Evolutionary conservation across 2,329 filamentous ascomycete genomes (phyloP).

Genomic region (Bipolaris zeicola): DNA sequence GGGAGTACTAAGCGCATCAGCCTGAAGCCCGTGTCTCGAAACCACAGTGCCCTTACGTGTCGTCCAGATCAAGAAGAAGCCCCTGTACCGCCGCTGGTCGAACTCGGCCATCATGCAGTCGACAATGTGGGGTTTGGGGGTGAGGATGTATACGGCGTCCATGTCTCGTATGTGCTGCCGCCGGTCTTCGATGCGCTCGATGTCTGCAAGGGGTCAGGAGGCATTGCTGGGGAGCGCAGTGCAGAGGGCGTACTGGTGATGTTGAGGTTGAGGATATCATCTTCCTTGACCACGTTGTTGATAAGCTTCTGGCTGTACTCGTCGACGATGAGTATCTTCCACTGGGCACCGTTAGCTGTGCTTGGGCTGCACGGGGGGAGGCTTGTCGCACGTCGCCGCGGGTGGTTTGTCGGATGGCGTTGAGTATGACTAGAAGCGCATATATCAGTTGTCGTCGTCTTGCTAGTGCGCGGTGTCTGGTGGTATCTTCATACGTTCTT

Average conservation of each 20-base stretch:
- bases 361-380: slow-evolving; percentile 13
- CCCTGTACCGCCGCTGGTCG: slow-evolving; percentile 80
- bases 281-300: slow-evolving; percentile 89
- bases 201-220: slow-evolving; percentile 65
- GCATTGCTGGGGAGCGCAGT: neutral
- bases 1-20: slow-evolving; percentile 62
- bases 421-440: slow-evolving; percentile 66
- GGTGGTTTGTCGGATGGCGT: slow-evolving; percentile 77
- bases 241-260: slow-evolving; percentile 75
- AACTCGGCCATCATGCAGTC: slow-evolving; percentile 95
- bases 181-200: slow-evolving; percentile 89
- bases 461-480: neutral
- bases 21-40: neutral
- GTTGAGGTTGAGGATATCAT: slow-evolving; percentile 96
- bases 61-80: slow-evolving; percentile 84
- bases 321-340: slow-evolving; percentile 96
- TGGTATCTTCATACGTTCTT: slow-evolving; percentile 61
- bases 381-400: slow-evolving; percentile 72
- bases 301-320: slow-evolving; percentile 81
- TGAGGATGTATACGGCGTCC: slow-evolving; percentile 92
- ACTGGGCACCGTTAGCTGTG: slow-evolving; percentile 62
- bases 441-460: slow-evolving; percentile 19
- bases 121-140: slow-evolving; percentile 83
- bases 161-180: slow-evolving; percentile 83
- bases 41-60: slow-evolving; percentile 53